These are phyloP conservation scores for Viola odorata DNA, from an alignment of 345 rosid genomes.

Conservation along the genomic window DNA sequence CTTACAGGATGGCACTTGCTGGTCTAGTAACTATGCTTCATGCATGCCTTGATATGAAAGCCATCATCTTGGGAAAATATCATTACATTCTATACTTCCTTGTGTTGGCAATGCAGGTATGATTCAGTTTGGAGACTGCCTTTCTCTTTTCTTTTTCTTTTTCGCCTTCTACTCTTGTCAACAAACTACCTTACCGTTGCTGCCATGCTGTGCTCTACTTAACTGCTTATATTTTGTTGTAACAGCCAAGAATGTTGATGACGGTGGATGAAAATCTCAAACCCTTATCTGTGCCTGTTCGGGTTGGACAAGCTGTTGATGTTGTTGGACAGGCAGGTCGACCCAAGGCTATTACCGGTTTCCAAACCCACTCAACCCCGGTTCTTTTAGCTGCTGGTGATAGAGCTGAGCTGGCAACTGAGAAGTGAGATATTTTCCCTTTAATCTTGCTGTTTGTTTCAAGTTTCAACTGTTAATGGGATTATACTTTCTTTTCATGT, in stretches of 20 bases:
- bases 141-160: no score
- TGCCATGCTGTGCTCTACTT: conserved; percentile 1
- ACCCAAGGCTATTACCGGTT: conserved; percentile 92
- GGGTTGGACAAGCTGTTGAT: conserved; percentile 95
- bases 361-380: conserved; percentile 94
- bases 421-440: conserved; percentile 48
- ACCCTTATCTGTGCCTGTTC: conserved; percentile 75
- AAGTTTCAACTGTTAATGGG: not conserved
- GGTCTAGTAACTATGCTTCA: conserved; percentile 73
- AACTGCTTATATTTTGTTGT: no score
- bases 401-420: conserved; percentile 90
- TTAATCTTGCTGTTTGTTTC: not conserved
- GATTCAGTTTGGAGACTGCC: conserved; percentile 8
- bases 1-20: conserved; percentile 76
- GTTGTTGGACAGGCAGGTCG: conserved; percentile 97
- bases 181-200: not conserved
- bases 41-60: conserved; percentile 88
- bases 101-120: conserved; percentile 93
- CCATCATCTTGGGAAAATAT: conserved; percentile 74
- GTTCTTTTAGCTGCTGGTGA: conserved; percentile 95
- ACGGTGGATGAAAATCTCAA: conserved; percentile 80
- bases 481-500: not conserved
- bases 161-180: not conserved
- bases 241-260: conserved; percentile 93
- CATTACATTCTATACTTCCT: conserved; percentile 88